Conservation (phyloP, 2,329 filamentous ascomycete species). For the Colletotrichum melonis region DNA sequence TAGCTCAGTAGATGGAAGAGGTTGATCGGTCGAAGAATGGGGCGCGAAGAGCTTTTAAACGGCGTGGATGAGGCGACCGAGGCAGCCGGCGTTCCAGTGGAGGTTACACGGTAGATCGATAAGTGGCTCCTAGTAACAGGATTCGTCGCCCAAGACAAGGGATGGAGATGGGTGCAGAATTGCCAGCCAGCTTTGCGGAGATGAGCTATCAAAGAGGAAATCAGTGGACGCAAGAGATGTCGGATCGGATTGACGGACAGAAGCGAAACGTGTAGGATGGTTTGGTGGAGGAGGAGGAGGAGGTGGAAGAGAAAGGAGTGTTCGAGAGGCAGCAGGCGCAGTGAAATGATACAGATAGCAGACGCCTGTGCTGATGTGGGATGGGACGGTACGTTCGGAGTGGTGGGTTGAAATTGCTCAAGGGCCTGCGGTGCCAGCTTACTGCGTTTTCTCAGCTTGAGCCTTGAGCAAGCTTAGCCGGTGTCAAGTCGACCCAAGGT, state of each 20-base stretch:
- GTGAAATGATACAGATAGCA: constrained; percentile 7
- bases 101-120: constrained; percentile 34
- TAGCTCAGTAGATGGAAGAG: constrained; percentile 2
- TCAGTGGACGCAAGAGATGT: background rate
- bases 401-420: constrained; percentile 11
- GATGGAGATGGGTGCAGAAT: constrained; percentile 2
- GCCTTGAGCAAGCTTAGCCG: background rate
- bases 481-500: background rate
- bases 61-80: constrained; percentile 23
- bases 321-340: constrained; percentile 8
- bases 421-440: background rate
- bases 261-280: constrained; percentile 5
- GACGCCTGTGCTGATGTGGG: constrained; percentile 21
- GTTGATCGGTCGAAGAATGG: constrained; percentile 13
- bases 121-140: constrained; percentile 27
- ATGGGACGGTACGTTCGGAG: constrained; percentile 19
- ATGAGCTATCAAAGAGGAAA: background rate
- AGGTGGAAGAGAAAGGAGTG: constrained; percentile 2
- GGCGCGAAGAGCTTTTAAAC: constrained; percentile 28
- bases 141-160: constrained; percentile 15
- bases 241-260: background rate
- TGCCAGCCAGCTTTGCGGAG: background rate
- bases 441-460: background rate
- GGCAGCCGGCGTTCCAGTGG: constrained; percentile 33
- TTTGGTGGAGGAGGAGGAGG: background rate